These are phyloP conservation scores for Magnaporthiopsis incrustans DNA, from an alignment of 2,329 filamentous ascomycete genomes.

Conservation along the genomic window DNA sequence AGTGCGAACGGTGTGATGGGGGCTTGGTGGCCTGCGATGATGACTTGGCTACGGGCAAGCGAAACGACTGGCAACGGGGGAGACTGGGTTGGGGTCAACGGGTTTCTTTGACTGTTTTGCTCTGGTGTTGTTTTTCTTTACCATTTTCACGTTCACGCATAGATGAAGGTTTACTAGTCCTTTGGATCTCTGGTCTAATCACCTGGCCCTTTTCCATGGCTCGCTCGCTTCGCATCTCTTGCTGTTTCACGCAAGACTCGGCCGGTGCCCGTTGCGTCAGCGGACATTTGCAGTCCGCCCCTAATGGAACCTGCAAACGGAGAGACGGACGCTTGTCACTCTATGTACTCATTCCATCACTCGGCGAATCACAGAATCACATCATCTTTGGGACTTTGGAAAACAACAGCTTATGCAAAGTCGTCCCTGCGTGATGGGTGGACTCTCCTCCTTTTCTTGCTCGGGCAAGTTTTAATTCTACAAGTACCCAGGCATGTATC, in stretches of 20 bases:
- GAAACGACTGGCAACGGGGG: background rate
- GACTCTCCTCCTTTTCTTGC: no score
- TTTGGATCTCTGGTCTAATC: background rate
- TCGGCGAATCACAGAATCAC: background rate
- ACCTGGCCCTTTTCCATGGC: background rate
- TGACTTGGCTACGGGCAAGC: background rate
- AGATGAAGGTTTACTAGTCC: slow-evolving; percentile 7
- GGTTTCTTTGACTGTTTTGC: slow-evolving; percentile 3
- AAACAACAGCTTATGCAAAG: background rate
- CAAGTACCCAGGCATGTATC: no score
- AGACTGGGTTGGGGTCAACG: background rate
- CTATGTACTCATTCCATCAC: background rate
- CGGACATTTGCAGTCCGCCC: background rate
- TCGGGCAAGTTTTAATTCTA: no score
- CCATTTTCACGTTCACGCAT: slow-evolving; percentile 7
- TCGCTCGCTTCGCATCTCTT: background rate
- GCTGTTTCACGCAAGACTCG: background rate
- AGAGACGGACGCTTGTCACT: background rate
- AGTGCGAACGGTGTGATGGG: background rate
- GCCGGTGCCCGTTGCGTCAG: background rate
- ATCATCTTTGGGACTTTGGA: background rate
- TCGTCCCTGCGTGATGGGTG: background rate
- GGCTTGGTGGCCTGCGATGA: background rate
- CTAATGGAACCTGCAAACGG: background rate
- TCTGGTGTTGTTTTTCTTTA: slow-evolving; percentile 1